phyloP scores from a whole-genome alignment of 2,329 filamentous ascomycete genomes.

The Pseudogymnoascus sp. region DNA sequence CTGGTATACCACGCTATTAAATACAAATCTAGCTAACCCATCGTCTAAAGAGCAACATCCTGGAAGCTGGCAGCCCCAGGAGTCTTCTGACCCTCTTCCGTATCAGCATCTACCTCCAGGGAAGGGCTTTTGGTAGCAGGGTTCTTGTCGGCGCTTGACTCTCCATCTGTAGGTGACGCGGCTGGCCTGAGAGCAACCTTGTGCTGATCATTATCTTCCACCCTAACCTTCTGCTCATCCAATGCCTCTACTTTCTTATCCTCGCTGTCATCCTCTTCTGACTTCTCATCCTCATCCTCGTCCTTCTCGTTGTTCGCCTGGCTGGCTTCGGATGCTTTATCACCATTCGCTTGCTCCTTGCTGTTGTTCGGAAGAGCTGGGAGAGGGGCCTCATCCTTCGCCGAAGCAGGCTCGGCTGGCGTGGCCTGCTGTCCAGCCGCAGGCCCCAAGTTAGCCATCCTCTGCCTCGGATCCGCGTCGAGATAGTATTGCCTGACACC shows the following conservation, averaged over 20 bases:
- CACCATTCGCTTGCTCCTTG: constrained; percentile 21
- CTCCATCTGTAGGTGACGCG: constrained; percentile 23
- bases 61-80: constrained; percentile 54
- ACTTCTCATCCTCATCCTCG: constrained; percentile 20
- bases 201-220: constrained; percentile 48
- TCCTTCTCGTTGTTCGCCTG: constrained; percentile 12
- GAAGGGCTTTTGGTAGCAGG: constrained; percentile 3
- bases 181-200: constrained; percentile 43
- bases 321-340: constrained; percentile 16
- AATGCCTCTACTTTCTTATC: constrained; percentile 27
- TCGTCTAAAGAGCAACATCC: constrained; percentile 48
- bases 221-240: constrained; percentile 49
- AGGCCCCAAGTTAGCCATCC: constrained; percentile 21
- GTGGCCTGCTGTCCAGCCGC: constrained; percentile 11
- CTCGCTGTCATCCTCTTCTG: constrained; percentile 18
- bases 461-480: constrained; percentile 56
- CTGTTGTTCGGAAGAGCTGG: constrained; percentile 17
- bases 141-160: constrained; percentile 12
- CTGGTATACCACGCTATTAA: constrained; percentile 8
- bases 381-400: constrained; percentile 15
- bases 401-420: constrained; percentile 14
- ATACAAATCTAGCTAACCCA: neutral
- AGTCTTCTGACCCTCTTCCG: constrained; percentile 27
- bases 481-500: constrained; percentile 95
- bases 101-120: constrained; percentile 9